Base-by-base conservation (phyloP, 2,329 filamentous ascomycete genomes). In the Atkinsonella hypoxylon region DNA sequence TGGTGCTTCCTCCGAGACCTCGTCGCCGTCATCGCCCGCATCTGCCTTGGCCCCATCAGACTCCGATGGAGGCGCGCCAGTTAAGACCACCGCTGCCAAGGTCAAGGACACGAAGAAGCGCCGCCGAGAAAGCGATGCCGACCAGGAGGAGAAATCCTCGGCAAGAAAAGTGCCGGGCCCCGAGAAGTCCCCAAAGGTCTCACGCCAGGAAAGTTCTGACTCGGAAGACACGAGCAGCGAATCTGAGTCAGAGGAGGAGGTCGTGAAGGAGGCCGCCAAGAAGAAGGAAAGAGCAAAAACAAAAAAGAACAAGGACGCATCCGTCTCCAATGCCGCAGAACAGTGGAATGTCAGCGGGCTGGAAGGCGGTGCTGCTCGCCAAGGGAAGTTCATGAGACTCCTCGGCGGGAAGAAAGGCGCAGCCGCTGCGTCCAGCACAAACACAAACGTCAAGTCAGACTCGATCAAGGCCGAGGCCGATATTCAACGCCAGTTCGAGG, bases 371-470 rank as follows among this genome's bases (percentile, higher is more conserved):
- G 57, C 66, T 17, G 67, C 67, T 46, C 70, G 78, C 12, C 75
- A 79, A 57, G 65, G 67, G 53, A 82, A 82, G 64, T 81, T 80
- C 54, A 62, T 81, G 58, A 69, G 75, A 32, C 71, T 82, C 1
- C 67, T 82, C 4, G 78, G 78, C 18, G 74, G 67, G 2, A 76
- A 72, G 54, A 78, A 75, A 61, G 65, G 65, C 22, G 65, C 67
- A 18, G 62, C 60, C 31, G 59, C 55, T 7, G 51, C 58, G 0
- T 49, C 57, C 20, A 49, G 52, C 43, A 39, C 41, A 31, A 38
- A 45, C 22, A 49, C 58, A 47, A 58, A 64, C 57, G 56, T 54
- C 58, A 58, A 65, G 58, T 57, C 62, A 8, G 60, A 64, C 54
- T 68, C 62, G 38, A 66, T 58, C 51, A 67, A 69, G 55, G 70